Conservation (phyloP, 2,329 filamentous ascomycete genomes). For the Metarhizium robertsii region DNA sequence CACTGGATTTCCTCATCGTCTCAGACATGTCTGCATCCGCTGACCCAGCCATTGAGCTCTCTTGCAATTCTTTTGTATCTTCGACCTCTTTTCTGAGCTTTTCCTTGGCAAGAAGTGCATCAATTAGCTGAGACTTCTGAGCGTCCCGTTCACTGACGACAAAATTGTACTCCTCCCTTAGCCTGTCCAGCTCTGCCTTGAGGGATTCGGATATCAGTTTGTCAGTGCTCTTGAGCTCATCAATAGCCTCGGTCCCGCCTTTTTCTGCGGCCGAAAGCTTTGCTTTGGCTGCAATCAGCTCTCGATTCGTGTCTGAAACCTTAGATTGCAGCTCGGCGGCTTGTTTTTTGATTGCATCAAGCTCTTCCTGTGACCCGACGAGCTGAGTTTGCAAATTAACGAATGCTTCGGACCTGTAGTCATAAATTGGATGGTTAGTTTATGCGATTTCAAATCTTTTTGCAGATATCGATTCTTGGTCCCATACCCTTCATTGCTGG, state of each 20-base stretch:
- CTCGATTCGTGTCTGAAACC: conserved; percentile 44
- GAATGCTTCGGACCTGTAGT: conserved; percentile 43
- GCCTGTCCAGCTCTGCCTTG: conserved; percentile 45
- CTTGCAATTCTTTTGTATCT: conserved; percentile 33
- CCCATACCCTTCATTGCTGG: conserved; percentile 48
- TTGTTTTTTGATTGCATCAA: conserved; percentile 33
- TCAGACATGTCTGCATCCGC: conserved; percentile 26
- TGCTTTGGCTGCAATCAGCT: conserved; percentile 40
- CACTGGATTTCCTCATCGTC: conserved; percentile 31
- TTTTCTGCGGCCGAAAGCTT: conserved; percentile 46
- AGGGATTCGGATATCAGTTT: conserved; percentile 49
- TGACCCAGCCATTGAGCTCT: conserved; percentile 22
- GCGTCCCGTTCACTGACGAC: conserved; percentile 43
- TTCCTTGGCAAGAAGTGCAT: conserved; percentile 51
- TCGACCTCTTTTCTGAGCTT: conserved; percentile 47
- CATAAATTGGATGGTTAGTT: conserved; percentile 29
- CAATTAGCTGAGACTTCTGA: conserved; percentile 50
- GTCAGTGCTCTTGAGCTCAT: conserved; percentile 51
- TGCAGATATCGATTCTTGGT: conserved; percentile 1
- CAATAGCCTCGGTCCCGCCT: conserved; percentile 43
- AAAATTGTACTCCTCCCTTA: conserved; percentile 41
- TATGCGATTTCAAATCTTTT: conserved; percentile 20
- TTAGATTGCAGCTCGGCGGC: conserved; percentile 36
- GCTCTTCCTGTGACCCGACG: conserved; percentile 34
- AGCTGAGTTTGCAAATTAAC: conserved; percentile 41